Conservation (phyloP, 2,329 filamentous ascomycete species). For the Aspergillus neoniger region DNA sequence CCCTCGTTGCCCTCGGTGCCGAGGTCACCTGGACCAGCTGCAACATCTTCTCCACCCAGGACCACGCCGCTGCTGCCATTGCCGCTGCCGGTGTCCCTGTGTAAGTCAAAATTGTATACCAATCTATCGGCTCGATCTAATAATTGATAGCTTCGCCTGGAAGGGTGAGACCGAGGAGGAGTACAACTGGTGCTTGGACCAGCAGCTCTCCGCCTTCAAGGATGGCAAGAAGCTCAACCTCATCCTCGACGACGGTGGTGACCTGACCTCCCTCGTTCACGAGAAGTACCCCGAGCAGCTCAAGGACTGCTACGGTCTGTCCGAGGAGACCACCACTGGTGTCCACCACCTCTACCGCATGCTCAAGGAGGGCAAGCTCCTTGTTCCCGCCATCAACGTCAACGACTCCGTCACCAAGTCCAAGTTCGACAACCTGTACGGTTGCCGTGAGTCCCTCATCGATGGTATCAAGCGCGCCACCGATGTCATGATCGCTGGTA, state of each 20-base stretch:
- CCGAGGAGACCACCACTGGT: conserved; percentile 99
- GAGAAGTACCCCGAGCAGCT: conserved; percentile 98
- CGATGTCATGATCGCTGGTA: conserved; percentile 99
- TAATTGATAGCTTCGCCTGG: conserved; percentile 61
- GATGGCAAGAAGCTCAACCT: conserved; percentile 95
- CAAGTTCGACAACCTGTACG: conserved; percentile 99
- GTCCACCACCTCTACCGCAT: conserved; percentile 99
- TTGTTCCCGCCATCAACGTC: conserved; percentile 97
- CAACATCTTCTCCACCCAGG: conserved; percentile 99
- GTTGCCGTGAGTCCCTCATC: conserved; percentile 96
- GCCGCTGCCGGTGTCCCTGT: conserved; percentile 90
- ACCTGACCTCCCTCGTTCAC: conserved; percentile 94
- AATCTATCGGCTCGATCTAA: background rate
- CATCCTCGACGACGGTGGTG: conserved; percentile 98
- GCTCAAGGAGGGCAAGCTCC: conserved; percentile 86
- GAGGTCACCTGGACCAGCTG: conserved; percentile 99
- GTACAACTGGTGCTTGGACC: conserved; percentile 99
- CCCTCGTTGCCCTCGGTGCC: conserved; percentile 87
- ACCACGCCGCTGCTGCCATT: conserved; percentile 97
- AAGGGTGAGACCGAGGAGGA: conserved; percentile 98
- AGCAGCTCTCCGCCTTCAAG: conserved; percentile 97
- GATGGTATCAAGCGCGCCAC: conserved; percentile 99
- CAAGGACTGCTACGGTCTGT: conserved; percentile 96
- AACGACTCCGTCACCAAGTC: conserved; percentile 99
- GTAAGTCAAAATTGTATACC: conserved; percentile 44